Base-by-base conservation (phyloP, 2,329 filamentous ascomycete species). In the Pseudogymnoascus sp. region DNA sequence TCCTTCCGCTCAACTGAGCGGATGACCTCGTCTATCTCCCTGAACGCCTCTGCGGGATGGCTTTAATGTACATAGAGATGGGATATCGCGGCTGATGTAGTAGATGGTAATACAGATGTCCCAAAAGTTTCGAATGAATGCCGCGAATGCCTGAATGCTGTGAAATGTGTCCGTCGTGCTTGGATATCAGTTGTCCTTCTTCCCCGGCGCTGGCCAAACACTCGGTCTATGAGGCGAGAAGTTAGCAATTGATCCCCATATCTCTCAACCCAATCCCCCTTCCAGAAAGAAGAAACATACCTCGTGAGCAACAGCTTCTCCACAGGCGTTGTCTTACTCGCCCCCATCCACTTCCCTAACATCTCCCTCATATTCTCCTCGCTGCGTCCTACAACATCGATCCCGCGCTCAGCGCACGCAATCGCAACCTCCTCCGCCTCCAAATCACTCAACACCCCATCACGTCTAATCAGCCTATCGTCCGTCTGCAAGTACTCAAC, bases 391-490 rank as follows among this genome's bases (percentile, higher is more conserved):
- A 84, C 67, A 9, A 84, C 80, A 68, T 84, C 77, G 37, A 89
- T 79, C 0, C 88, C 90, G 13, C 89, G 81, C 67, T 91, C 89
- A 64, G 85, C 80, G 69, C 88, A 89, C 13, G 90, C 90, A 64
- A 91, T 81, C 65, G 77, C 76, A 19, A 92, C 76, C 77, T 96
- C 91, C 40, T 83, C 82, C 7, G 75, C 75, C 67, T 82, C 81
- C 68, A 96, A 76, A 21, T 76, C 81, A 2, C 72, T 67, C 4
- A 83, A 80, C 0, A 87, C 89, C 1, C 89, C 89, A 56, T 84
- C 82, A 38, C 79, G 77, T 17, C 80, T 70, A 59, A 97, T 82
- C 73, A 93, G 77, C 66, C 71, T 75, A 75, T 96, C 91, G 75
- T 97, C 93, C 38, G 80, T 76, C 53, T 81, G 80, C 66, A 97